Base-by-base conservation (phyloP, 1,284 basidiomycete genomes). In the Cryptococcus depauperatus region DNA sequence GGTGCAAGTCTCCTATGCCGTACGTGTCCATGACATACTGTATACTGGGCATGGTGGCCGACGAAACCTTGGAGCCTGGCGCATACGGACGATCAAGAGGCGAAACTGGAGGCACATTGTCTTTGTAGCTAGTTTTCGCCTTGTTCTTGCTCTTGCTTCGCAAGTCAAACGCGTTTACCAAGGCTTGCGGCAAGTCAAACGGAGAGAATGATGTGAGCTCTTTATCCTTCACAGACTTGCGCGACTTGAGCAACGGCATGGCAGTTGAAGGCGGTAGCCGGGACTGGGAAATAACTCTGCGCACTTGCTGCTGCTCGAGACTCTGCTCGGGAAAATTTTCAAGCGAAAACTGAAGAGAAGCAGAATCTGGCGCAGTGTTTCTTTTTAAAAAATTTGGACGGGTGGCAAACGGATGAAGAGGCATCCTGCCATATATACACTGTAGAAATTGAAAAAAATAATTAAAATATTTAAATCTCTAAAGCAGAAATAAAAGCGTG, bases 221-320 rank as follows among this genome's bases (percentile, higher is more conserved):
- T 5, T 30, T 30, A 16, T 11, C 13, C 16, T 11, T 13, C 11
- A 16, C 11, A 16, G 29, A 16, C 11, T 16, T 11, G 16, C 29
- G 29, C 29, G 29, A 1, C 14, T 41, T 46, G 29, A 41, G 28
- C 5, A 46, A 27, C 9, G 44, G 44, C 44, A 46, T 46, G 18
- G 29, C 29, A 13, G 29, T 30, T 16, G 16, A 30, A 30, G 29
- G 16, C 16, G 29, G 29, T 30, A 30, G 29, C 11, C 16, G 29
- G 11, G 29, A 30, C 16, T 30, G 29, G 5, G 29, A 30, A 30
- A 16, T 16, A 16, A 16, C 29, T 13, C 29, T 11, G 29, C 29
- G 29, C 16, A 16, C 29, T 11, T 16, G 29, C 11, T 30, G 13
- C 29, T 30, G 11, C 13, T 3, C 13, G 29, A 16, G 29, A 30